Evolutionary conservation across 306 rosid genomes (phyloP), one percentile per base, ranked within the genome.

Genomic region (Erythrophleum fordii): DNA sequence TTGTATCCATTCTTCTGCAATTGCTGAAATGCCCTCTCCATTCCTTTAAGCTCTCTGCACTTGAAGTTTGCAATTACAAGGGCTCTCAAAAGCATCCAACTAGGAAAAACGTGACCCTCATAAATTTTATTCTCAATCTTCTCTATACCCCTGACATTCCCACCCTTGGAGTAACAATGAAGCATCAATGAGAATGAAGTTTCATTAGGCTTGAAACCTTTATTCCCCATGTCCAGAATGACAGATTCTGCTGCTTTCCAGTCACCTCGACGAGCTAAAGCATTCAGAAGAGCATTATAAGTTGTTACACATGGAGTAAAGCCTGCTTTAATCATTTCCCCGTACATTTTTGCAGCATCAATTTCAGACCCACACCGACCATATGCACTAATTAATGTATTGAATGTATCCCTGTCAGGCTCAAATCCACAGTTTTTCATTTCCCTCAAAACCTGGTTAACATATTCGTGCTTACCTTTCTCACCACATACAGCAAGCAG

Each of bases 401-500:
- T 93, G 84, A 91, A 96, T 8, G 99, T 96, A 87, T 96, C 98
- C 81, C 96, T 89, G 73, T 94, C 98, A 1, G 98, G 99, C 87
- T 92, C 97, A 81, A 95, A 96, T 35, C 99, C 99, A 74, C 93
- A 90, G 62, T 83, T 91, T 86, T 88, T 91, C 99, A 96, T 96
- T 87, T 93, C 97, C 83, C 87, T 83, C 29, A 92, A 85, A 52
- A 96, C 94, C 79, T 29, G 91, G 51, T 78, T 88, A 83, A 96
- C 92, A 85, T 85, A 85, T 73, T 75, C 77, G 88, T 86, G 93
- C 83, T 86, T 93, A 70, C 97, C 98, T 85, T 87, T 89, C 75
- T 88, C 93, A 45, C 98, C 91, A 65, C 97, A 93, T 73, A 96
- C 88, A 73, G 97, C 98, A 56, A 96, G 94, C 93, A 96, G 85